A percentile compares a stretch with the other conserved stretches of the same genome.
Conservation (phyloP, 768 basidiomycete species). For the Podaxis sp. region DNA sequence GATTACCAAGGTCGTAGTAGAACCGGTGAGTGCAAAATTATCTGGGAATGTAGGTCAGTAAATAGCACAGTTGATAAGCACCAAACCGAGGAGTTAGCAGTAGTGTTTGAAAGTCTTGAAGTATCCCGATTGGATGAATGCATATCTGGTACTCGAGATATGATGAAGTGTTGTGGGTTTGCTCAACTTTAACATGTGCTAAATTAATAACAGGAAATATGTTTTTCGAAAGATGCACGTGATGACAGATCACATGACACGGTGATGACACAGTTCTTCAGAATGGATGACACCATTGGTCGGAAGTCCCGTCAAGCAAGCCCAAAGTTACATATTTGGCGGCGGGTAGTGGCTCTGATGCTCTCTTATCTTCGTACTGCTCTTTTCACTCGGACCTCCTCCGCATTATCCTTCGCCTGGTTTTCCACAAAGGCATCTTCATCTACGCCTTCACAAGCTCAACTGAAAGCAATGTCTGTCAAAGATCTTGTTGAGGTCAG, state of each 20-base stretch:
- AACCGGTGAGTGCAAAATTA: too few species aligned
- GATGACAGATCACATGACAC: neutral
- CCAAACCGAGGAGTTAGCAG: too few species aligned
- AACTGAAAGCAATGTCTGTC: constrained; percentile 31
- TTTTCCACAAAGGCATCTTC: constrained; percentile 33
- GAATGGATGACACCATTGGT: neutral
- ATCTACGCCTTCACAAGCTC: constrained; percentile 24
- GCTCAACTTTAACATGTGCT: too few species aligned
- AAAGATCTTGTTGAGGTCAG: constrained; percentile 46
- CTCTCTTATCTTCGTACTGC: constrained; percentile 25
- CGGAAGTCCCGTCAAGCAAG: neutral
- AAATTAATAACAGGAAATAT: too few species aligned
- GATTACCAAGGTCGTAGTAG: neutral
- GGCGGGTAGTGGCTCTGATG: constrained; percentile 20
- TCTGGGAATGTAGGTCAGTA: too few species aligned
- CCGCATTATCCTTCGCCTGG: constrained; percentile 26
- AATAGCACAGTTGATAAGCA: too few species aligned
- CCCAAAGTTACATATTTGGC: neutral
- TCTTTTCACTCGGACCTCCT: constrained; percentile 27
- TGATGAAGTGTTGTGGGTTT: too few species aligned
- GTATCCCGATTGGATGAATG: too few species aligned
- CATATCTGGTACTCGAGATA: too few species aligned
- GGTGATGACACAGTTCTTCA: neutral
- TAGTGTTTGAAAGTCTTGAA: too few species aligned
- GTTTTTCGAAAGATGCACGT: neutral